Base-by-base conservation (phyloP, 225 moss, liverwort and hornwort genomes). In the Neckera pumila region DNA sequence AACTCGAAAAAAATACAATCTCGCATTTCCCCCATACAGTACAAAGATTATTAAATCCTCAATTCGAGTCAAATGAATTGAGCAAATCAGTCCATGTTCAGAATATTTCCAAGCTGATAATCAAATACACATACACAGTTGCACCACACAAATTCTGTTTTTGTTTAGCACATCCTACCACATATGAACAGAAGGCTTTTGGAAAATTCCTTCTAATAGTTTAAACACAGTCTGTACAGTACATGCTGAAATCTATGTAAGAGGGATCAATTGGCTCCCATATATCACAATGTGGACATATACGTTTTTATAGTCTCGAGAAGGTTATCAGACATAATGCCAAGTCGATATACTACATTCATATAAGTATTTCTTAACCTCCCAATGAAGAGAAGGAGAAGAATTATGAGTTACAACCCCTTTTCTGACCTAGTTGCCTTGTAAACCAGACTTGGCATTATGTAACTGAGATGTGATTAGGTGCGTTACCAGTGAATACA, bases 281-380 rank as follows among this genome's bases (percentile, higher is more conserved):
- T 90, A 85, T 87, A 71, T 89, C 89, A 91, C 87, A 90, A 86
- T 81, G 53, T 88, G 80, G 23, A 71, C 64, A 77, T 40, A 31
- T 23, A 54, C 31, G 19, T 11, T 23, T 51, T 63, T 8, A 60
- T 74, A 47, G 80, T 59, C 65, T 54, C 20, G 11, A 73, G 53
- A 47, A 84, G 74, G 64, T 77, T 30, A 76, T 63, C 40, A 64
- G 16, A 40, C 53, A 60, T 60, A 60, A 60, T 85, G 73, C 84
- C 59, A 58, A 59, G 59, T 84, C 45, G 3, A 15, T 56, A 17
- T 45, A 60, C 26, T 85, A 75, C 60, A 85, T 59, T 36, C 36
- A 66, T 16, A 19, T 45, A 34, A 5, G 33, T 25, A 42, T 40
- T 84, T 57, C 30, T 59, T 25, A 84, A 40, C n/a, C n/a, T 83